Conservation (phyloP, 139 green algal species). For the Chlamydomonas schloesseri region DNA sequence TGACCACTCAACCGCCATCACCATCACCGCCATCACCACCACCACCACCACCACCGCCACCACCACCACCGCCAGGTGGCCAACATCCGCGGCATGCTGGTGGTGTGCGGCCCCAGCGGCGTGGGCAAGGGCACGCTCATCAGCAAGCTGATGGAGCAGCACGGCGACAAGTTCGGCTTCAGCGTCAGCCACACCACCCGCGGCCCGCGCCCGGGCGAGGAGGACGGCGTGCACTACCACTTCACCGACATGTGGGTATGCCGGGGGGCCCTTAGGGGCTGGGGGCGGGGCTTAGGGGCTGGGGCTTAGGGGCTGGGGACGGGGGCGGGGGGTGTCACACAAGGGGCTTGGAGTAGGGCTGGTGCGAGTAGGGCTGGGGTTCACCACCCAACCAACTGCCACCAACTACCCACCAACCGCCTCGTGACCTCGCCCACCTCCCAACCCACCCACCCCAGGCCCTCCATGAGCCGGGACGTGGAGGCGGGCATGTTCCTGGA, state of each 20-base stretch:
- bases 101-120: conserved; percentile 86
- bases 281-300: background rate
- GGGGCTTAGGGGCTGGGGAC: conserved; percentile 22
- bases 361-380: too few species aligned
- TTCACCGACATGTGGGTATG: conserved; percentile 67
- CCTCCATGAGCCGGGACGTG: conserved; percentile 1
- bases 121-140: conserved; percentile 94
- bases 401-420: too few species aligned
- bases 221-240: conserved; percentile 88
- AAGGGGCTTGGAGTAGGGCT: too few species aligned
- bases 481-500: conserved; percentile 83
- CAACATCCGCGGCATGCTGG: conserved; percentile 56
- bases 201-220: conserved; percentile 59
- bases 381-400: too few species aligned
- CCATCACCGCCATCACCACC: background rate
- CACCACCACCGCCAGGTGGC: background rate
- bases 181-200: conserved; percentile 88
- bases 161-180: conserved; percentile 79
- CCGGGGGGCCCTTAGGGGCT: background rate
- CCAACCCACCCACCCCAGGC: too few species aligned
- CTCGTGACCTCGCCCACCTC: too few species aligned
- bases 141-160: conserved; percentile 66
- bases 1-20: too few species aligned
- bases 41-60: background rate
- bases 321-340: background rate